Conservation (phyloP, 148 eudicot genomes). For the Amaranthus hypochondriacus region DNA sequence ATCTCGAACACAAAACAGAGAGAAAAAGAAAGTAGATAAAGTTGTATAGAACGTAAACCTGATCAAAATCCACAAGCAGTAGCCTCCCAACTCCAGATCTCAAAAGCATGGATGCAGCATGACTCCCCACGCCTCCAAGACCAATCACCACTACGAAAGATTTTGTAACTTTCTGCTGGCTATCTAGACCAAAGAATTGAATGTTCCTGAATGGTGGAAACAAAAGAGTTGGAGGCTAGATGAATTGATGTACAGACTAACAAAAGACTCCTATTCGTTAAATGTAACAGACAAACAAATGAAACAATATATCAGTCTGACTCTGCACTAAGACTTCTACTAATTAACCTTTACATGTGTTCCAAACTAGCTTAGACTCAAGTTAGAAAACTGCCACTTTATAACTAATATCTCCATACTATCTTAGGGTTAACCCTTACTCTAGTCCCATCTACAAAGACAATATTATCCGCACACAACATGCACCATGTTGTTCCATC, state of each 20-base stretch:
- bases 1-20: background rate
- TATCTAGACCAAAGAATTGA: conserved; percentile 86
- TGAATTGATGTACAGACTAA: conserved; percentile 14
- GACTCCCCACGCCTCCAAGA: conserved; percentile 99
- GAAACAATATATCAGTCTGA: background rate
- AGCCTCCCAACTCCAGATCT: conserved; percentile 95
- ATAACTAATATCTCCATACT: no score
- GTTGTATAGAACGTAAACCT: conserved; percentile 41
- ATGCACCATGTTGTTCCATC: no score
- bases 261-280: background rate
- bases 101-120: conserved; percentile 97
- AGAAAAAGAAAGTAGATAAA: conserved; percentile 4
- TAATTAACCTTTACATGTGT: no score
- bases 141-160: conserved; percentile 95
- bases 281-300: background rate
- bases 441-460: no score
- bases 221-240: conserved; percentile 6
- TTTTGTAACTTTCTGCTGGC: conserved; percentile 64
- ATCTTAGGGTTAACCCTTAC: no score
- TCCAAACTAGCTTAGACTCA: no score
- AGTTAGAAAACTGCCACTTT: no score
- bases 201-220: conserved; percentile 54
- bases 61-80: conserved; percentile 95
- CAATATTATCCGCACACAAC: no score
- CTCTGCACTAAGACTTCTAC: no score